phyloP scores from a whole-genome alignment of 2,329 filamentous ascomycete species.

The Ophiocordyceps camponoti-leonardi region DNA sequence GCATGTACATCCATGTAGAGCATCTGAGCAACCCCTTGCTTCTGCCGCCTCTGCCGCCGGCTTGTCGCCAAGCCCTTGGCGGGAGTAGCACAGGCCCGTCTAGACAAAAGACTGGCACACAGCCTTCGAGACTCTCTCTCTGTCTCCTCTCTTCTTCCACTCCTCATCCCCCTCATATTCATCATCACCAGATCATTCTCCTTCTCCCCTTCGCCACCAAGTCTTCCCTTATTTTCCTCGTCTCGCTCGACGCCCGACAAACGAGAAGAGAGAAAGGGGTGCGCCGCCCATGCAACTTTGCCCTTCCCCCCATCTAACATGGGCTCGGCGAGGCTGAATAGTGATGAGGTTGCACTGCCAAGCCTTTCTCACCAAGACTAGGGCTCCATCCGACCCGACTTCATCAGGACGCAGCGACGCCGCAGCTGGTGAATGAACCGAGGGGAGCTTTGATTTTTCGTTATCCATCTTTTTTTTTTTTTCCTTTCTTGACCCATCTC shows the following conservation, averaged over 20 bases:
- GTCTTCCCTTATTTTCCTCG: too few relatives aligned
- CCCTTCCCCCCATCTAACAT: not conserved
- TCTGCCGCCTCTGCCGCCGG: not conserved
- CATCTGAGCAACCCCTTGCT: too few relatives aligned
- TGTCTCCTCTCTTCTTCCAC: not conserved
- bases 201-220: too few relatives aligned
- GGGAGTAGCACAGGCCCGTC: not conserved
- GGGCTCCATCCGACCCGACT: slow-evolving; percentile 2
- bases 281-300: too few relatives aligned
- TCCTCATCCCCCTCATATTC: not conserved
- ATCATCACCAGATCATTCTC: too few relatives aligned
- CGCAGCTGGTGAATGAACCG: not conserved
- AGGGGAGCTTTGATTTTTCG: too few relatives aligned
- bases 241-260: not conserved
- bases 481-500: not conserved
- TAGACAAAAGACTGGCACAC: too few relatives aligned
- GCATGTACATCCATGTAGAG: too few relatives aligned
- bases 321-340: not conserved
- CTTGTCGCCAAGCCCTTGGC: not conserved
- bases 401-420: not conserved
- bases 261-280: too few relatives aligned
- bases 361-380: slow-evolving; percentile 3
- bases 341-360: slow-evolving; percentile 2
- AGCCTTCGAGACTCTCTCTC: too few relatives aligned
- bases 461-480: not conserved